A percentile compares a stretch with the other conserved stretches of the same genome.
Conservation (phyloP, 257 asterid species). For the Handroanthus guayacan region DNA sequence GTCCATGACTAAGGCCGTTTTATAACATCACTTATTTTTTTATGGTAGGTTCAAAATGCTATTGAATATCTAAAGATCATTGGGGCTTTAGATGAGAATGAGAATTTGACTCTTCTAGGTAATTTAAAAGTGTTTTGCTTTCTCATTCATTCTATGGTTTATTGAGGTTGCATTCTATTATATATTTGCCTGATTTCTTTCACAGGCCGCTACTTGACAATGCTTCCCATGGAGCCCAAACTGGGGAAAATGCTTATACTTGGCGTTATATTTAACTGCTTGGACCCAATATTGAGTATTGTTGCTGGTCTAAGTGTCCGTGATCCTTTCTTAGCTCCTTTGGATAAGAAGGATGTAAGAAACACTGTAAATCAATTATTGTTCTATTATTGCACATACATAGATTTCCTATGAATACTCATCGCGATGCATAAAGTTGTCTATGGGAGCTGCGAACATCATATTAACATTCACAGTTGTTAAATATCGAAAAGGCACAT, state of each 20-base stretch:
- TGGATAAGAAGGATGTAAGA: constrained; percentile 96
- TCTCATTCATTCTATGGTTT: constrained; percentile 35
- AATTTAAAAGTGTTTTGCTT: constrained; percentile 33
- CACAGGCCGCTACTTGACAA: constrained; percentile 84
- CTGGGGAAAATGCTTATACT: constrained; percentile 96
- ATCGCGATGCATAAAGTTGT: constrained; percentile 10
- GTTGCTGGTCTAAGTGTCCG: constrained; percentile 95
- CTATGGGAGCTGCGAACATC: constrained; percentile 1
- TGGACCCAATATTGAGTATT: constrained; percentile 89
- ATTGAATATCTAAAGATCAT: constrained; percentile 83
- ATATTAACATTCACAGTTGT: constrained; percentile 7
- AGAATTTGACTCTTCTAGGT: constrained; percentile 88
- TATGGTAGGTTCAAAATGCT: constrained; percentile 87
- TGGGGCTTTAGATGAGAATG: constrained; percentile 92
- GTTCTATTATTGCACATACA: not conserved
- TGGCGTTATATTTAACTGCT: constrained; percentile 86
- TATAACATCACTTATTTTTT: constrained; percentile 30
- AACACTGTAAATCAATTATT: constrained; percentile 31
- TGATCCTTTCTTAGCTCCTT: constrained; percentile 90
- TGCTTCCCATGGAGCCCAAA: constrained; percentile 98
- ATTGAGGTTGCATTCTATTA: constrained; percentile 35
- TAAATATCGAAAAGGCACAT: constrained; percentile 19
- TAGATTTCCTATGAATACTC: not conserved
- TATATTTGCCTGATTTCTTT: constrained; percentile 39
- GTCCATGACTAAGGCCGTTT: constrained; percentile 27